These are phyloP conservation scores for Neobulgaria alba DNA, from an alignment of 2,329 filamentous ascomycete genomes.

Conservation along the genomic window DNA sequence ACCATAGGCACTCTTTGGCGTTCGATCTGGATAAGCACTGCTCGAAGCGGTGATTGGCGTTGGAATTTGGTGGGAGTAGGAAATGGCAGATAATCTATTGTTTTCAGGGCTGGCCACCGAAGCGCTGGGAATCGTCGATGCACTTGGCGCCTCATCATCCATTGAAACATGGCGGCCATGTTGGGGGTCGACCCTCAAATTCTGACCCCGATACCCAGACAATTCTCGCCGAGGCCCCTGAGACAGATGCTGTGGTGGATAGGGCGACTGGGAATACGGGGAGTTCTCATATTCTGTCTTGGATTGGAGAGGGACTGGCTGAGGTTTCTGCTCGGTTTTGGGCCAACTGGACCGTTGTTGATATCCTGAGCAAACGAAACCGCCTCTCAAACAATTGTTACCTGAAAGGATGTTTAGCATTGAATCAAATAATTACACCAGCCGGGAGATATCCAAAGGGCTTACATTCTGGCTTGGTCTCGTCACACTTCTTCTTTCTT, in stretches of 20 bases:
- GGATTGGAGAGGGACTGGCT: conserved; percentile 69
- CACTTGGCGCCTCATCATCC: conserved; percentile 51
- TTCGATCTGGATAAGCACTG: conserved; percentile 28
- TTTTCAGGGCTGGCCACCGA: conserved; percentile 50
- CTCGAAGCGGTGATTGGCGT: conserved; percentile 51
- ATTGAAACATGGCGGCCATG: conserved; percentile 43
- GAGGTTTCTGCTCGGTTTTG: conserved; percentile 63
- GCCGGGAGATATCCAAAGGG: conserved; percentile 17
- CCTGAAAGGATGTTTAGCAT: conserved; percentile 41
- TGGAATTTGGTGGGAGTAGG: conserved; percentile 41
- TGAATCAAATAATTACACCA: too few species aligned
- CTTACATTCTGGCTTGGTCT: conserved; percentile 86
- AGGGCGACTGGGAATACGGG: conserved; percentile 53
- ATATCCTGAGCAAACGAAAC: conserved; percentile 88
- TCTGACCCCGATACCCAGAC: conserved; percentile 52
- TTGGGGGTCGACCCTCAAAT: conserved; percentile 54
- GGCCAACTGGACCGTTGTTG: conserved; percentile 70
- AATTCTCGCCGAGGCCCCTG: conserved; percentile 41
- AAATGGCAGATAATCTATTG: conserved; percentile 48
- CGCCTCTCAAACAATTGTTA: conserved; percentile 83
- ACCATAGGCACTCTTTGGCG: conserved; percentile 46
- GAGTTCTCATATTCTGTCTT: conserved; percentile 53
- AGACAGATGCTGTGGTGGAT: conserved; percentile 28
- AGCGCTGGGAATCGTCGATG: conserved; percentile 49
- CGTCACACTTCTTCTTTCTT: conserved; percentile 97